These are phyloP conservation scores for Aspergillus ostianus DNA, from an alignment of 495 filamentous ascomycete genomes.

Conservation along the genomic window DNA sequence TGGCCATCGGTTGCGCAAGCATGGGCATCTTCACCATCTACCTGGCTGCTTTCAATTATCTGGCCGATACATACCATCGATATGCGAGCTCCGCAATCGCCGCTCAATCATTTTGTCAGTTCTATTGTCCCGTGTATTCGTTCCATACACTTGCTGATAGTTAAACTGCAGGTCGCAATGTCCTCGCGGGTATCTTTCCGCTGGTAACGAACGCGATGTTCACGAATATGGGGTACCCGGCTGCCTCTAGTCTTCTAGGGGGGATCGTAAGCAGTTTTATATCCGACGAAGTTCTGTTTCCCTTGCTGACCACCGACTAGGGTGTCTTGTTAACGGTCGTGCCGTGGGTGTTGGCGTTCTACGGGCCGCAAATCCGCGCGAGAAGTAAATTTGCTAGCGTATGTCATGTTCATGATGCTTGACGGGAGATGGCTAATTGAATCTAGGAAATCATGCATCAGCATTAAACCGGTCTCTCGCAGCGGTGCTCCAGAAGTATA, in stretches of 20 bases:
- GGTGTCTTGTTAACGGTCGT: conserved; percentile 65
- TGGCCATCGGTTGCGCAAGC: conserved; percentile 69
- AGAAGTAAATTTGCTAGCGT: conserved; percentile 68
- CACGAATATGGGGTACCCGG: conserved; percentile 57
- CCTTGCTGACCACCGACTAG: conserved; percentile 15
- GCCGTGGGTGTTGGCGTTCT: conserved; percentile 77
- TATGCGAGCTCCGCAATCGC: conserved; percentile 86
- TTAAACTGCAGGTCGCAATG: conserved; percentile 54
- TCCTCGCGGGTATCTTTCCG: conserved; percentile 73
- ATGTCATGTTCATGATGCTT: conserved; percentile 3
- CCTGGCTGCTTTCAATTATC: conserved; percentile 87
- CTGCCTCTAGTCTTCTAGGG: conserved; percentile 67
- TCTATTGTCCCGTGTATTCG: neutral
- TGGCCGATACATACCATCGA: conserved; percentile 81
- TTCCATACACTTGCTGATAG: neutral
- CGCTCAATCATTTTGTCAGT: conserved; percentile 71
- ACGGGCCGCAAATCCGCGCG: conserved; percentile 68
- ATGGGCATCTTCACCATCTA: conserved; percentile 90
- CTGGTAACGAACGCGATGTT: conserved; percentile 67
- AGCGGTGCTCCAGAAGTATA: neutral
- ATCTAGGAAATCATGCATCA: conserved; percentile 24
- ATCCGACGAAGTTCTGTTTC: neutral
- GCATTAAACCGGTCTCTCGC: conserved; percentile 5
- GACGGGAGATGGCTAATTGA: neutral
- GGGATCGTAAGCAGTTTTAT: conserved; percentile 43